Evolutionary conservation across 352 stramenopile genomes (phyloP).

Genomic region (Saprolegnia parasitica): DNA sequence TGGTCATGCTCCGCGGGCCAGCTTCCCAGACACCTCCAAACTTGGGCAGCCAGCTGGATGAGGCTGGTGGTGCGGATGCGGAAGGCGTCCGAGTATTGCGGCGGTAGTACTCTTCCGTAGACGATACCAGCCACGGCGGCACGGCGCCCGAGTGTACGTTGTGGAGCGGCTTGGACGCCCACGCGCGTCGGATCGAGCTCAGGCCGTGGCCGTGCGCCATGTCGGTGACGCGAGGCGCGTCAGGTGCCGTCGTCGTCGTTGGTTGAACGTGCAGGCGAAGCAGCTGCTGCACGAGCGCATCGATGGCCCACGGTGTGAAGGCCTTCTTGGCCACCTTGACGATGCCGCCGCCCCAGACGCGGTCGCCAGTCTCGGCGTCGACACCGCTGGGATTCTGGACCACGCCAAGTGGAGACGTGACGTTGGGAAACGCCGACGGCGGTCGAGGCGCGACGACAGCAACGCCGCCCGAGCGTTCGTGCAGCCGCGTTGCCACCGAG

Average conservation of each 20-base stretch:
- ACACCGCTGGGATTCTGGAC: neutral
- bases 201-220: slow-evolving; percentile 41
- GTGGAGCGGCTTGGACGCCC: slow-evolving; percentile 40
- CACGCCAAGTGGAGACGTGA: neutral
- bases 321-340: slow-evolving; percentile 47
- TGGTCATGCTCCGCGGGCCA: slow-evolving; percentile 52
- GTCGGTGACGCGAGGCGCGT: slow-evolving; percentile 41
- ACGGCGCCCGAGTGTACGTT: slow-evolving; percentile 65
- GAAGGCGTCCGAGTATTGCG: slow-evolving; percentile 51
- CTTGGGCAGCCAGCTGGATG: slow-evolving; percentile 61
- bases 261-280: slow-evolving; percentile 24
- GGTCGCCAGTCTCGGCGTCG: slow-evolving; percentile 30
- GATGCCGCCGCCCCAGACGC: slow-evolving; percentile 64
- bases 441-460: neutral
- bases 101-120: slow-evolving; percentile 63
- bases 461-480: neutral
- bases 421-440: neutral
- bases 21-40: slow-evolving; percentile 77
- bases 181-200: slow-evolving; percentile 38
- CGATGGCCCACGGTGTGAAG: slow-evolving; percentile 55
- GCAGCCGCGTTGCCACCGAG: neutral
- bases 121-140: slow-evolving; percentile 68
- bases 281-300: slow-evolving; percentile 49
- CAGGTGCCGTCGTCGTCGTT: neutral
- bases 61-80: slow-evolving; percentile 34